A percentile compares a stretch with the other conserved stretches of the same genome.
These are phyloP conservation scores for Peniophora sp. DNA, from an alignment of 1,284 basidiomycete species.

Conservation along the genomic window DNA sequence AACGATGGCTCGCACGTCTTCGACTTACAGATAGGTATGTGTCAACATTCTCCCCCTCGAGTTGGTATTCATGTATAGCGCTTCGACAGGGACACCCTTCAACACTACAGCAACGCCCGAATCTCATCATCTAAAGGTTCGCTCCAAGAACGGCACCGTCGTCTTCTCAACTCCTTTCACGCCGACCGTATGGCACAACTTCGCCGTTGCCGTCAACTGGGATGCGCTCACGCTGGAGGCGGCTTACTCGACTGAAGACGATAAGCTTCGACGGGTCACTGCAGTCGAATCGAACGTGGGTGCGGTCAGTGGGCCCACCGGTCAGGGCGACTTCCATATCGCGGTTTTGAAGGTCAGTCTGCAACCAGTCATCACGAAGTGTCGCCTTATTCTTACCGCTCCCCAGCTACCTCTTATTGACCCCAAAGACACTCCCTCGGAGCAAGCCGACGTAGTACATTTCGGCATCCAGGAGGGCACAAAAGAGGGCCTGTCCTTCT, in stretches of 20 bases:
- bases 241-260: conserved; percentile 38
- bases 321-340: conserved; percentile 52
- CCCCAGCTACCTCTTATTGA: conserved; percentile 45
- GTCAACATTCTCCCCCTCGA: not conserved
- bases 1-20: conserved; percentile 51
- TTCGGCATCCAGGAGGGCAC: conserved; percentile 50
- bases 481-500: conserved; percentile 46
- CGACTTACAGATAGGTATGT: conserved; percentile 43
- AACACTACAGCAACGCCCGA: conserved; percentile 33
- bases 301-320: conserved; percentile 30
- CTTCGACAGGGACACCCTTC: conserved; percentile 42
- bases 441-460: conserved; percentile 48
- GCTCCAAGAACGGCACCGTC: conserved; percentile 43
- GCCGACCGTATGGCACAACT: conserved; percentile 46
- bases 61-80: not conserved
- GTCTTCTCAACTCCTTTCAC: conserved; percentile 42
- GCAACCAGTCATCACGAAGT: conserved; percentile 4
- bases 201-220: conserved; percentile 52
- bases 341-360: conserved; percentile 43
- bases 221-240: conserved; percentile 37
- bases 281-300: conserved; percentile 32
- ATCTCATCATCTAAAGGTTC: conserved; percentile 34
- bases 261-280: conserved; percentile 32
- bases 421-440: conserved; percentile 31
- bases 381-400: not conserved